Evolutionary conservation across 208 protist species (phyloP).

Genomic region (Novymonas esmeraldas): DNA sequence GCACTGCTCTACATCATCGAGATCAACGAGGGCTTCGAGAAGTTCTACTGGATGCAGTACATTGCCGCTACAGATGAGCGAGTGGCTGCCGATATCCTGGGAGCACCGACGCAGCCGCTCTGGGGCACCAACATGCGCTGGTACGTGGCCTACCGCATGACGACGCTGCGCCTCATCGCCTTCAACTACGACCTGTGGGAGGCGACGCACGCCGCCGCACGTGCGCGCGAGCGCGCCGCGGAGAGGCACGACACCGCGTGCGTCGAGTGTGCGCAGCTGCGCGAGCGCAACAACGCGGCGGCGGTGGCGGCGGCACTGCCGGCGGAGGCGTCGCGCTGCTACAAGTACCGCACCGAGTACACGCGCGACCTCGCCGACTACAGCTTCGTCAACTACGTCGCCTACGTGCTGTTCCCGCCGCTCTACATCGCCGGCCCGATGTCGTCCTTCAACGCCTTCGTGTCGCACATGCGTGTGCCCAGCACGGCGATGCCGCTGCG

Average conservation of each 20-base stretch:
- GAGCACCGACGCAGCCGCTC: background rate
- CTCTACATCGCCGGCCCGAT: constrained; percentile 93
- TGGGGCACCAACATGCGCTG: constrained; percentile 47
- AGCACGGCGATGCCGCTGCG: constrained; percentile 31
- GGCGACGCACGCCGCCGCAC: constrained; percentile 18
- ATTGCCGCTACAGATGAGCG: background rate
- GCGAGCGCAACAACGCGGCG: constrained; percentile 21
- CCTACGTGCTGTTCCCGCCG: constrained; percentile 89
- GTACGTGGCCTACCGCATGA: constrained; percentile 74
- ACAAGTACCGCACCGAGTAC: constrained; percentile 62
- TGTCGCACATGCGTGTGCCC: constrained; percentile 58
- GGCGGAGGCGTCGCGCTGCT: constrained; percentile 43
- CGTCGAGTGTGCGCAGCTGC: constrained; percentile 44
- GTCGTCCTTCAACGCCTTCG: constrained; percentile 89
- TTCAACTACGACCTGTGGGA: constrained; percentile 71
- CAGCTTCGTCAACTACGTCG: constrained; percentile 76
- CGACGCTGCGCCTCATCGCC: constrained; percentile 84
- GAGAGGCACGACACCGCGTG: constrained; percentile 35
- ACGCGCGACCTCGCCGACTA: constrained; percentile 58
- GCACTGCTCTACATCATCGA: constrained; percentile 39
- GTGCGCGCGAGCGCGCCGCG: constrained; percentile 27
- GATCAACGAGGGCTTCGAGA: constrained; percentile 28
- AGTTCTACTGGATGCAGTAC: constrained; percentile 31
- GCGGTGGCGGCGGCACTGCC: constrained; percentile 4
- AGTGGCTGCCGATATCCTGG: constrained; percentile 2